A percentile compares a stretch with the other conserved stretches of the same genome.
Evolutionary conservation across 768 basidiomycete genomes (phyloP).

Genomic region (Hypsizygus marmoreus): DNA sequence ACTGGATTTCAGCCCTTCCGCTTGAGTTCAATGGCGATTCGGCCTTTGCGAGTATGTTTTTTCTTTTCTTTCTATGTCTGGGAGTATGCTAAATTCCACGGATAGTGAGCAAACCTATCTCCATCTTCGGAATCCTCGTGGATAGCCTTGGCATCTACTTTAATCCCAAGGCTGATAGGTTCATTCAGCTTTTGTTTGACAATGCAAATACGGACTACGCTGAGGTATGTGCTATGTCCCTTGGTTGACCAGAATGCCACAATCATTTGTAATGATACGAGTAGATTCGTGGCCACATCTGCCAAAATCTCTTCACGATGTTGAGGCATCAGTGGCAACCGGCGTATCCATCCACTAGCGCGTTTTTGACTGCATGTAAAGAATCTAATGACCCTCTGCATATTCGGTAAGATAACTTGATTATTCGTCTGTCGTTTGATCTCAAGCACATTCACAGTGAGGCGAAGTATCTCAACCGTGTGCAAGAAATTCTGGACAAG

Average conservation of each 20-base stretch:
- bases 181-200: constrained; percentile 69
- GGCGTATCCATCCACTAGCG: constrained; percentile 54
- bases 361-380: constrained; percentile 58
- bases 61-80: neutral
- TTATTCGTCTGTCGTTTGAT: neutral
- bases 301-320: constrained; percentile 62
- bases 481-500: constrained; percentile 56
- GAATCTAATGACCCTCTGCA: constrained; percentile 57
- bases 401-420: constrained; percentile 45
- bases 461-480: constrained; percentile 54
- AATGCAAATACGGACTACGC: constrained; percentile 84
- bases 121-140: constrained; percentile 65
- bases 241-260: constrained; percentile 4
- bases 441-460: constrained; percentile 37
- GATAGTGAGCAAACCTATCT: constrained; percentile 76
- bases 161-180: constrained; percentile 64
- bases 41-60: constrained; percentile 75
- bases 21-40: constrained; percentile 85
- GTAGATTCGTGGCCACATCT: constrained; percentile 73
- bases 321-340: constrained; percentile 69
- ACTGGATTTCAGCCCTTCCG: constrained; percentile 76
- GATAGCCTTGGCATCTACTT: constrained; percentile 69
- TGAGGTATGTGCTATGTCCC: constrained; percentile 52
- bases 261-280: neutral
- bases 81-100: neutral